Evolutionary conservation across 768 basidiomycete species (phyloP), one percentile per base, ranked within the genome.

Genomic region (Mycena chlorophos): DNA sequence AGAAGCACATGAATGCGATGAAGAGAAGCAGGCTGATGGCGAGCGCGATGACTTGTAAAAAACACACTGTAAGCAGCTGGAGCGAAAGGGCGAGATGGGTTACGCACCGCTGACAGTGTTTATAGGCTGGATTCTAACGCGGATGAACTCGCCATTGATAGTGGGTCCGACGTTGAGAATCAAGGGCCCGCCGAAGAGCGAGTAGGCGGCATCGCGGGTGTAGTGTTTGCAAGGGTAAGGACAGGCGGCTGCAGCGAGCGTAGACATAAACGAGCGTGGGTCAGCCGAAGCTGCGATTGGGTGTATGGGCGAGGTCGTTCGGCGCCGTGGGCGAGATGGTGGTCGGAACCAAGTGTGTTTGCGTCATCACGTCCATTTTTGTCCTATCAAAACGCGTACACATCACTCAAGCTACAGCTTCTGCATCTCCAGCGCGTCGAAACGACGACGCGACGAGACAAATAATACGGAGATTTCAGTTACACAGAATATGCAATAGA

Each of bases 21-120:
- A 70, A 66, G 29, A 70, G 55, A 26, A 67, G 16, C 8, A 61
- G 52, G 39, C 65, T 64, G 37, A 65, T 42, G 28, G 61, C 45
- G 25, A 70, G 56, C 37, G 63, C 65, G 14, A 58, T 54, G 27
- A 68, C 70, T 71, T n/a, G n/a, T n/a, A n/a, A n/a, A 31, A 3
- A 38, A 25, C 25, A 19, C n/a, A 12, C 27, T 4, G 22, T 57
- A 1, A 55, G 49, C 4, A 27, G 4, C 14, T 22, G 38, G 30
- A n/a, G 43, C 2, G 12, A 20, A 3, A 25, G n/a, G 19, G 12
- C 13, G 50, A 27, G 50, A 26, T 20, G n/a, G 27, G 29, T 37
- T n/a, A 14, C 57, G 52, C 16, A 57, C 61, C 58, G 30, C 61
- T 62, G 25, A 62, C 54, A 20, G 61, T 56, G 37, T 62, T 62